Evolutionary conservation across 129 eudicot genomes (phyloP).

Genomic region (Deinandra increscens): DNA sequence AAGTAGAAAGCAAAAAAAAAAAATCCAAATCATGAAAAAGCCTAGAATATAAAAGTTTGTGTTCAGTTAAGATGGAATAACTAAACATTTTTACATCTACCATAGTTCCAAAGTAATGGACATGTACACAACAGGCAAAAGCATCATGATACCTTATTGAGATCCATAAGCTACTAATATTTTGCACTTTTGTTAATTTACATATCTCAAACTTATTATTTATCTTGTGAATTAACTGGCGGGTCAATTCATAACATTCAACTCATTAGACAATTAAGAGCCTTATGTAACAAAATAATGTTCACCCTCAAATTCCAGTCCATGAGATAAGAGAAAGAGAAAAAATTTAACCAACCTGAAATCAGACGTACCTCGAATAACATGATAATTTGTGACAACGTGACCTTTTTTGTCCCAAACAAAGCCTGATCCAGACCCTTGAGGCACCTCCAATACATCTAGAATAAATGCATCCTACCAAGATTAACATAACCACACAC

Average conservation of each 20-base stretch:
- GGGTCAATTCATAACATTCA: conserved; percentile 11
- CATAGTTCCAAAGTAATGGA: not conserved
- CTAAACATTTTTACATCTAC: too few species aligned
- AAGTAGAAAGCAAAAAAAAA: too few species aligned
- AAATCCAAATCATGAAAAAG: too few species aligned
- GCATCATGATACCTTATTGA: conserved; percentile 1
- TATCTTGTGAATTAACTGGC: not conserved
- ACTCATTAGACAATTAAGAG: conserved; percentile 6
- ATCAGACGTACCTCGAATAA: too few species aligned
- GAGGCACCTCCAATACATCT: too few species aligned
- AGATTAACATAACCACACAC: too few species aligned
- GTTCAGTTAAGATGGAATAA: conserved; percentile 5
- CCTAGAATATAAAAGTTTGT: too few species aligned
- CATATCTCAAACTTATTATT: conserved; percentile 2
- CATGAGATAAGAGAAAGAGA: conserved; percentile 2
- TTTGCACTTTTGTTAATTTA: not conserved
- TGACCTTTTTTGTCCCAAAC: too few species aligned
- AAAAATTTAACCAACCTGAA: conserved; percentile 57
- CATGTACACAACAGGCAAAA: not conserved
- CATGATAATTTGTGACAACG: too few species aligned
- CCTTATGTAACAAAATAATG: not conserved
- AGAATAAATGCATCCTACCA: conserved; percentile 93
- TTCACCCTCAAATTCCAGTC: conserved; percentile 9
- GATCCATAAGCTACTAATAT: not conserved
- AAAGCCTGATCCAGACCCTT: too few species aligned